A percentile compares a stretch with the other conserved stretches of the same genome.
Evolutionary conservation across 257 asterid genomes (phyloP).

Genomic region (Anisodus acutangulus): DNA sequence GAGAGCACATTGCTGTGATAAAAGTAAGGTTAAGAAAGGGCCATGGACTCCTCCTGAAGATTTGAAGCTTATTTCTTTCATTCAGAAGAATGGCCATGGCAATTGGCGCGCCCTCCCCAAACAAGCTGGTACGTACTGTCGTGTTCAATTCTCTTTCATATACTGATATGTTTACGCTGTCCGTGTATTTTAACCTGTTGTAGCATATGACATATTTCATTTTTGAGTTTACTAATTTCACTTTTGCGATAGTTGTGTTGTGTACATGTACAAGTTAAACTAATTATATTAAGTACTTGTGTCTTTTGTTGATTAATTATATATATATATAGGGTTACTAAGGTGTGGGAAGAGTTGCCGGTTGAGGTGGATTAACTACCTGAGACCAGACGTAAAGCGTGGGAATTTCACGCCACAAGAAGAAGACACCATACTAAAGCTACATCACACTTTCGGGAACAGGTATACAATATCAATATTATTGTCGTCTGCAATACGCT

Average conservation of each 20-base stretch:
- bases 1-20: slow-evolving; percentile 78
- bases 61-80: slow-evolving; percentile 52
- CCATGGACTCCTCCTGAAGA: slow-evolving; percentile 81
- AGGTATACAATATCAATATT: slow-evolving; percentile 43
- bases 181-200: too few species aligned
- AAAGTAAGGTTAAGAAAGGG: slow-evolving; percentile 64
- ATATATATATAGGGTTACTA: slow-evolving; percentile 49
- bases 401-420: slow-evolving; percentile 71
- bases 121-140: slow-evolving; percentile 58
- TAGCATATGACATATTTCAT: too few species aligned
- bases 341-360: slow-evolving; percentile 88
- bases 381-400: slow-evolving; percentile 73
- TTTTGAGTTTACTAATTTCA: too few species aligned
- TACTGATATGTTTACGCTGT: too few species aligned
- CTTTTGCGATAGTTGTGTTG: too few species aligned
- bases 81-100: slow-evolving; percentile 57
- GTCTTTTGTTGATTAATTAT: neutral
- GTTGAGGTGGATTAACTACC: slow-evolving; percentile 83
- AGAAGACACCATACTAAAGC: slow-evolving; percentile 60
- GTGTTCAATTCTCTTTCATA: too few species aligned
- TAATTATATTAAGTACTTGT: too few species aligned
- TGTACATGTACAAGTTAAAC: too few species aligned
- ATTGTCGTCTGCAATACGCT: neutral
- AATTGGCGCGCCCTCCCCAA: slow-evolving; percentile 91
- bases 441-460: slow-evolving; percentile 66